These are phyloP conservation scores for Candida arabinofermentans DNA, from an alignment of 805 yeast genomes.

Conservation along the genomic window DNA sequence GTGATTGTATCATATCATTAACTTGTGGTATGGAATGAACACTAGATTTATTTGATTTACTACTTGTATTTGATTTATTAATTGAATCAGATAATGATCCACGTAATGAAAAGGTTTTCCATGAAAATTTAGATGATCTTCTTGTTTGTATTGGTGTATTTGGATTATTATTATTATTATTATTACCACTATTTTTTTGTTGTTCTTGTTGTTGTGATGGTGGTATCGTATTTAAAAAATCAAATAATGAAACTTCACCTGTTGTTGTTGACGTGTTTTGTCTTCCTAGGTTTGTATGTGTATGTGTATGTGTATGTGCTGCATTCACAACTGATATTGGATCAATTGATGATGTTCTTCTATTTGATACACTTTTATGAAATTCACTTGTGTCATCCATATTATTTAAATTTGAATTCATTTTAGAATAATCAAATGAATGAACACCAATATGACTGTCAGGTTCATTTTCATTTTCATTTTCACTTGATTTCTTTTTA, in stretches of 20 bases:
- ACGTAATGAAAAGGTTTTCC: conserved; percentile 22
- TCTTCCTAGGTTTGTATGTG: too few species aligned
- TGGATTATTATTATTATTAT: neutral
- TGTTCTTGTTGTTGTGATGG: neutral
- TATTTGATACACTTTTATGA: neutral
- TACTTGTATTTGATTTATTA: conserved; percentile 11
- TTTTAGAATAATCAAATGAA: neutral
- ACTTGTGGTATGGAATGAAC: too few species aligned
- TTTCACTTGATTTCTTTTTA: neutral
- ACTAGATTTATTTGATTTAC: conserved; percentile 4
- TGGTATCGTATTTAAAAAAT: conserved; percentile 10
- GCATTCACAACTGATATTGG: conserved; percentile 2
- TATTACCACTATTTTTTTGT: neutral
- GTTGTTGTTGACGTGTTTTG: too few species aligned
- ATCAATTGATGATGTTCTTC: conserved; percentile 3
- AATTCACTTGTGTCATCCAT: neutral
- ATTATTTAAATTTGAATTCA: neutral
- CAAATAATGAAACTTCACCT: conserved; percentile 8
- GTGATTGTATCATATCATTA: too few species aligned
- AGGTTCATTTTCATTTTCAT: neutral
- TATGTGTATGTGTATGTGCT: too few species aligned
- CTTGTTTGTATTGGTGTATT: conserved; percentile 5
- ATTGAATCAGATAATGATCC: conserved; percentile 20
- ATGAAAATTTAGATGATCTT: conserved; percentile 23
- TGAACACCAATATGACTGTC: too few species aligned